Evolutionary conservation across 1,139 yeast genomes (phyloP).

Genomic region (Arxiozyma slooffiae): DNA sequence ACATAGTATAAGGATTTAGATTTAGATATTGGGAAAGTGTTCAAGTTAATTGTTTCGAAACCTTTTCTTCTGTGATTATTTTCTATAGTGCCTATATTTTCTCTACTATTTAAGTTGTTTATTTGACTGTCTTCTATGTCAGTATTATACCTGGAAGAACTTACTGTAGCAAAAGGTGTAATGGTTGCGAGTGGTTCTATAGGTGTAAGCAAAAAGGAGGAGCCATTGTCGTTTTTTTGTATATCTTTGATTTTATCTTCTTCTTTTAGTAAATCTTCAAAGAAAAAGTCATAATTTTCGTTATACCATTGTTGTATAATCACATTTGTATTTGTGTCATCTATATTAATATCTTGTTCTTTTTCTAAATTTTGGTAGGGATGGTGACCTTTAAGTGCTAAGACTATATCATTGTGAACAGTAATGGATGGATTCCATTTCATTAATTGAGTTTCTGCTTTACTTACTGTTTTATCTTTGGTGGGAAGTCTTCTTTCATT

Average conservation of each 20-base stretch:
- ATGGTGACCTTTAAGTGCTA: slow-evolving; percentile 22
- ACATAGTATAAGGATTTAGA: not conserved
- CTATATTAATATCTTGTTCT: not conserved
- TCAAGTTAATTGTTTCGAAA: not conserved
- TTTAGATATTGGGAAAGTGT: not conserved
- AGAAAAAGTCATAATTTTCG: slow-evolving; percentile 1
- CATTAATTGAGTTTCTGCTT: slow-evolving; percentile 43
- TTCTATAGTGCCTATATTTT: not conserved
- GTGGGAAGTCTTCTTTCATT: slow-evolving; percentile 22
- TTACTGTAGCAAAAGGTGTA: slow-evolving; percentile 1
- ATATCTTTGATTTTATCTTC: not conserved
- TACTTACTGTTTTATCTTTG: slow-evolving; percentile 33
- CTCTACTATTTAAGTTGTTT: not conserved
- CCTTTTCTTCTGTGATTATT: not conserved
- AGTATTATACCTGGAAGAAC: slow-evolving; percentile 1
- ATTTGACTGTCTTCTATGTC: not conserved
- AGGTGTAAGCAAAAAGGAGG: not conserved
- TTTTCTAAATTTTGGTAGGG: slow-evolving; percentile 15
- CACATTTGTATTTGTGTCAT: not conserved
- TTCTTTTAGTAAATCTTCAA: not conserved
- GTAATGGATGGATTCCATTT: slow-evolving; percentile 46
- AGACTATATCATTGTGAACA: slow-evolving; percentile 26
- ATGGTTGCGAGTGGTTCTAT: not conserved
- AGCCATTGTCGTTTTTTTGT: not conserved
- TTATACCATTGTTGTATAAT: slow-evolving; percentile 3